Conservation (phyloP, 2,329 filamentous ascomycete genomes). For the Cytospora leucostoma region DNA sequence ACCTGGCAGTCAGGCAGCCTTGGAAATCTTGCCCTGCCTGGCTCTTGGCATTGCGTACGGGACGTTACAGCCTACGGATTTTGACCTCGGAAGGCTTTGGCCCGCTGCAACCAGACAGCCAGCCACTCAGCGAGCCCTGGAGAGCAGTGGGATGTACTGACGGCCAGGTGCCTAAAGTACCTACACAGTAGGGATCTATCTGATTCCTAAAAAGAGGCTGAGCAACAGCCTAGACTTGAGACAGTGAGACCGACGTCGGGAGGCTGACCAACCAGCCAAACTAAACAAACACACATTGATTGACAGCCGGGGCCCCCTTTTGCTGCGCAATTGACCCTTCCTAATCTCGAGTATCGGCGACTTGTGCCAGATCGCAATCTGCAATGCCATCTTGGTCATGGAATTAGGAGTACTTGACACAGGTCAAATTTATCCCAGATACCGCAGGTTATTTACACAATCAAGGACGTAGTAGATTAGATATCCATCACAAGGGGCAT, state of each 20-base stretch:
- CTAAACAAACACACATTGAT: background rate
- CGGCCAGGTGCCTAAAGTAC: too few species aligned
- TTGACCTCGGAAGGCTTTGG: background rate
- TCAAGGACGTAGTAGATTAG: too few species aligned
- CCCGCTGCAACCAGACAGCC: background rate
- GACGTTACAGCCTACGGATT: background rate
- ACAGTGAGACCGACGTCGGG: background rate
- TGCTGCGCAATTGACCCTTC: slow-evolving; percentile 8
- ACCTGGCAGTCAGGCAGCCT: too few species aligned
- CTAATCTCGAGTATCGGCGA: slow-evolving; percentile 18
- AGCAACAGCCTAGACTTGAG: background rate
- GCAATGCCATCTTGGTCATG: background rate
- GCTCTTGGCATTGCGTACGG: background rate
- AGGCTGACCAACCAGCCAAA: background rate
- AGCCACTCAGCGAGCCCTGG: background rate
- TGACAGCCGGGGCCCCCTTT: slow-evolving; percentile 12
- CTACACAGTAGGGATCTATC: too few species aligned
- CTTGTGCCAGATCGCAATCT: slow-evolving; percentile 17
- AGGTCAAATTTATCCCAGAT: background rate
- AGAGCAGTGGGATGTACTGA: too few species aligned
- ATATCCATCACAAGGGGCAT: too few species aligned
- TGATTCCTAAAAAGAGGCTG: background rate
- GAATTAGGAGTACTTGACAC: background rate
- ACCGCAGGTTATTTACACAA: too few species aligned
- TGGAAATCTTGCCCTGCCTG: too few species aligned